Evolutionary conservation across 1,284 basidiomycete genomes (phyloP).

Genomic region (Xerocomus nothofagi): DNA sequence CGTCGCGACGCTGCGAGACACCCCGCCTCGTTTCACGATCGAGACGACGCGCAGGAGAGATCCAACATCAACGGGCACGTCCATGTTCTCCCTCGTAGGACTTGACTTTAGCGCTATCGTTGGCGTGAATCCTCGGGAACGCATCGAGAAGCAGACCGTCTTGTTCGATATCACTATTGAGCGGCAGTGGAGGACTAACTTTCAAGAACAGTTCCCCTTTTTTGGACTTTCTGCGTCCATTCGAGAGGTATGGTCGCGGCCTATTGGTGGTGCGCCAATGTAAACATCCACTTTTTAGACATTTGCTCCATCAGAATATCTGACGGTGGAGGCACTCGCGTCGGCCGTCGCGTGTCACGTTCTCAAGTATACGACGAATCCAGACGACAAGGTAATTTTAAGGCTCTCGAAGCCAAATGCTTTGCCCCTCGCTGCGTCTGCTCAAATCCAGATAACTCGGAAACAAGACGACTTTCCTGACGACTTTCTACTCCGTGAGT

Average conservation of each 20-base stretch:
- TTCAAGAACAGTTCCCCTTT: conserved; percentile 14
- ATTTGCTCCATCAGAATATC: conserved; percentile 40
- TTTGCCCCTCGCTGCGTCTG: conserved; percentile 53
- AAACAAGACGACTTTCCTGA: conserved; percentile 10
- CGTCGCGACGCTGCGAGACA: background rate
- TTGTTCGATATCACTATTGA: conserved; percentile 11
- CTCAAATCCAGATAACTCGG: conserved; percentile 34
- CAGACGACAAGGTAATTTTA: conserved; percentile 47
- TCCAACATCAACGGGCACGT: background rate
- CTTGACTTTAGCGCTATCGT: conserved; percentile 10
- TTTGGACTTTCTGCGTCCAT: conserved; percentile 9
- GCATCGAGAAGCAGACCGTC: conserved; percentile 6
- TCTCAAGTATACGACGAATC: conserved; percentile 29
- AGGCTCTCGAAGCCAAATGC: conserved; percentile 78
- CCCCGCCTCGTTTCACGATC: conserved; percentile 1
- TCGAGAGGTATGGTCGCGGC: conserved; percentile 4
- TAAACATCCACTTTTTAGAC: conserved; percentile 7
- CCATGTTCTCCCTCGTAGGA: conserved; percentile 1
- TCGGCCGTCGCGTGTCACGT: conserved; percentile 55
- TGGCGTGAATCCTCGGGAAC: conserved; percentile 8
- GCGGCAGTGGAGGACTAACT: background rate
- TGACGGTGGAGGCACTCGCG: conserved; percentile 76
- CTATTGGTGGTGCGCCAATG: background rate
- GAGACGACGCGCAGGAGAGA: conserved; percentile 8
- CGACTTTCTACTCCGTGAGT: background rate